Base-by-base conservation (phyloP, 768 basidiomycete genomes). In the Russula ochroleuca region DNA sequence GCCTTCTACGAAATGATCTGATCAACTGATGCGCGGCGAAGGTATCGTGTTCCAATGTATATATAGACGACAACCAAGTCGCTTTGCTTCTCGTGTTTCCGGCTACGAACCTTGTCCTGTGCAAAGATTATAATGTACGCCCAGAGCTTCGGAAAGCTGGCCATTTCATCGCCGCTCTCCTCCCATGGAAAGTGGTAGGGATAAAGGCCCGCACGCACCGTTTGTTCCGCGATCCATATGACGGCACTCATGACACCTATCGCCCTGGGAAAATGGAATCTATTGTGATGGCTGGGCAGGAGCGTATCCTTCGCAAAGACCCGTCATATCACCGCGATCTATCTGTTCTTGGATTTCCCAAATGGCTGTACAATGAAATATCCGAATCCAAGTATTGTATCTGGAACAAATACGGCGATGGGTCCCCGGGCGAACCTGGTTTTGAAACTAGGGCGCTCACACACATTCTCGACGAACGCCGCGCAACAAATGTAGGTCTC, bases 1-100 rank as follows among this genome's bases (percentile, higher is more conserved):
- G 31, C 23, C 5, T 57, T 48, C 49, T 54, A 19, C 11, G 21
- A 31, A 31, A 56, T 50, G 43, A 23, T 53, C 33, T 37, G 48
- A 66, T 66, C 56, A 57, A 57, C 55, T 64, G 56, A 66, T 50
- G 43, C 21, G 37, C 14, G 31, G 40, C 9, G n/a, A 57, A 65
- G 67, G 59, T 58, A 43, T 67, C 43, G 52, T 73, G 80, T 56
- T 72, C 82, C 13, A 79, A 83, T 28, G 68, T 84, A 0, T 71
- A 70, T 48, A 71, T 85, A 51, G 83, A 86, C 65, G 74, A 73
- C 28, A 72, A 74, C 40, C 72, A 81, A 53, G 77, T 79, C 15
- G 88, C 82, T 9, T 70, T 83, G 40, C 76, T 87, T 37, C 45
- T 89, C n/a, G 68, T 90, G n/a, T 82, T 85, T 66, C 78, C 83